These are phyloP conservation scores for Trypanosoma theileri DNA, from an alignment of 208 protist genomes.

Conservation along the genomic window DNA sequence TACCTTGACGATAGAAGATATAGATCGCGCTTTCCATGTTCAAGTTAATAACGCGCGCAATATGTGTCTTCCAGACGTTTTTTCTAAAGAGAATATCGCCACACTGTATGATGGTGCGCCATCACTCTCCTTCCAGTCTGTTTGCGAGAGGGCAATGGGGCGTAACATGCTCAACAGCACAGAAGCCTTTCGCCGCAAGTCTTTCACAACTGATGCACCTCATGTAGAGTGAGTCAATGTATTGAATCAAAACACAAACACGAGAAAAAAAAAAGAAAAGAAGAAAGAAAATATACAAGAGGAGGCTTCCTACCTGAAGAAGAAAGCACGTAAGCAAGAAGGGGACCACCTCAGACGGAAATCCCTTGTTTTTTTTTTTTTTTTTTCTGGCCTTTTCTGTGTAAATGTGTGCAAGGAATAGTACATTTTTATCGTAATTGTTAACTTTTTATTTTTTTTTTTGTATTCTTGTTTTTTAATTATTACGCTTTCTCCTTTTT, in stretches of 20 bases:
- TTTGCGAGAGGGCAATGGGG: slow-evolving; percentile 64
- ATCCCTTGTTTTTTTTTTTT: neutral
- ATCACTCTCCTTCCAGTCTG: slow-evolving; percentile 54
- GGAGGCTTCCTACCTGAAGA: neutral
- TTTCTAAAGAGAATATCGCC: slow-evolving; percentile 51
- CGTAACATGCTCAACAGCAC: slow-evolving; percentile 80
- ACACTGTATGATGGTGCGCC: slow-evolving; percentile 43
- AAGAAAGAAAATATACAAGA: neutral
- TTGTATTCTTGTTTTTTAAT: neutral
- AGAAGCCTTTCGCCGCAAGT: slow-evolving; percentile 62
- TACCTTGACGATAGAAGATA: slow-evolving; percentile 28
- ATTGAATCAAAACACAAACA: neutral
- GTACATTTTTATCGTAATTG: neutral
- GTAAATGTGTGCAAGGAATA: too few species aligned
- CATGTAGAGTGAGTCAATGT: slow-evolving; percentile 18
- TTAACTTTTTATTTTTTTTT: neutral
- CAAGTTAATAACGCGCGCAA: slow-evolving; percentile 52
- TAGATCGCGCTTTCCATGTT: slow-evolving; percentile 61
- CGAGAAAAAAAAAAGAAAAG: slow-evolving; percentile 1
- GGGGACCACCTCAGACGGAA: too few species aligned
- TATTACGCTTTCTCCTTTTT: neutral
- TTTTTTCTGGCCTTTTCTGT: neutral
- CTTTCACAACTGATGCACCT: slow-evolving; percentile 34
- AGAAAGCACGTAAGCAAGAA: neutral
- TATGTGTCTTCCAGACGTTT: slow-evolving; percentile 60